Evolutionary conservation across 352 stramenopile species (phyloP), one percentile per base, ranked within the genome.

Genomic region (Peronospora belbahrii): DNA sequence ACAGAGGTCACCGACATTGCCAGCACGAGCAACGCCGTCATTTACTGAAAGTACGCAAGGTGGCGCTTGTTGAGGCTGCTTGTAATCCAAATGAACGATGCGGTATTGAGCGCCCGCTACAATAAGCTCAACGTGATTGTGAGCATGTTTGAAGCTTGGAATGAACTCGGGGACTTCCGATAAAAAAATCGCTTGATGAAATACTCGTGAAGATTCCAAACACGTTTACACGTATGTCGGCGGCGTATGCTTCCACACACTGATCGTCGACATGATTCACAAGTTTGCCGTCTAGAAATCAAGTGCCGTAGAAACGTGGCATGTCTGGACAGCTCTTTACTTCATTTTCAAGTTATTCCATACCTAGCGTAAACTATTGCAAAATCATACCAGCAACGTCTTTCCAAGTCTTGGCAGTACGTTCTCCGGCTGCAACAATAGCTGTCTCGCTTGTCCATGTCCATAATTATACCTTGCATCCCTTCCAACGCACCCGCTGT

Each of bases 141-240:
- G 15, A 96, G 61, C 32, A 97, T 34, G 48, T 96, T 96, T 6
- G 95, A 69, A 7, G 87, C 83, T 37, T 95, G 84, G 76, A 85
- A 96, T 96, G 19, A 71, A 87, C 59, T 85, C 74, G 8, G 88
- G 88, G 3, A 94, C 86, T 58, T 97, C 84, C 13, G 83, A 91
- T 57, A 56, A 96, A 97, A 13, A 97, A 54, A 53, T 92, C 83
- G 64, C 91, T 91, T 5, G 83, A 68, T 3, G 85, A 89, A 41
- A 95, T 96, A 50, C 78, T 93, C 17, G 82, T 88, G 43, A 96
- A 56, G 52, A 96, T 96, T 50, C 95, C 85, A 10, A 74, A 83
- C 43, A 94, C 69, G 7, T 81, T 85, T 10, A 96, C 85, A 4
- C 95, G 67, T 42, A 95, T 48, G 45, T 88, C 69, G 96, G 86